Evolutionary conservation across 306 rosid genomes (phyloP).

Genomic region (Castanopsis chinensis): DNA sequence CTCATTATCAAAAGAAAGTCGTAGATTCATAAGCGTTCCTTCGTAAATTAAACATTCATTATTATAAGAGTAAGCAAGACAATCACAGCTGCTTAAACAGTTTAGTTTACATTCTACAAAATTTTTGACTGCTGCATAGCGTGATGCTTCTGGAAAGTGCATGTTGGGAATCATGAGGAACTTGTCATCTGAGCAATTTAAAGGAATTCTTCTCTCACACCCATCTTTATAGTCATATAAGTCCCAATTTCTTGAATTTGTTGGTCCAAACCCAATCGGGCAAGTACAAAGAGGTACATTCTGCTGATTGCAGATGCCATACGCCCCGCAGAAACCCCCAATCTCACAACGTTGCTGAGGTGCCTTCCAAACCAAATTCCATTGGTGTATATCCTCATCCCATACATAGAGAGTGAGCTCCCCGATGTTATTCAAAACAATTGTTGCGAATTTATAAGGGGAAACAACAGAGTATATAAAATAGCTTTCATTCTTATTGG

Average conservation of each 20-base stretch:
- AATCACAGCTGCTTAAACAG: too few relatives aligned
- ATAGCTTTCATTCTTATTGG: constrained; percentile 34
- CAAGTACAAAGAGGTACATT: constrained; percentile 32
- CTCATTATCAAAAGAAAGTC: too few relatives aligned
- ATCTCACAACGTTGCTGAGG: constrained; percentile 42
- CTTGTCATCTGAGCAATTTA: not conserved
- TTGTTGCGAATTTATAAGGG: not conserved
- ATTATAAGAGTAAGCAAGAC: too few relatives aligned
- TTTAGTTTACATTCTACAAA: too few relatives aligned
- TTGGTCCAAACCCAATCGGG: constrained; percentile 41
- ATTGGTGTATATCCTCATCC: not conserved
- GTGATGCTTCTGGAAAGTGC: fast-evolving
- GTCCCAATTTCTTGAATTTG: constrained; percentile 35
- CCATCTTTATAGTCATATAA: constrained; percentile 39
- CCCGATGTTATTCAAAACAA: constrained; percentile 36
- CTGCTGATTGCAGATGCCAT: constrained; percentile 34
- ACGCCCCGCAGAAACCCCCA: constrained; percentile 45
- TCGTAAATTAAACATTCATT: too few relatives aligned
- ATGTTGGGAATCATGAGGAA: too few relatives aligned
- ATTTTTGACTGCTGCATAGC: too few relatives aligned
- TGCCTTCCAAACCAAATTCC: constrained; percentile 45
- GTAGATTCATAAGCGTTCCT: too few relatives aligned
- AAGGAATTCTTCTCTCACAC: constrained; percentile 22
- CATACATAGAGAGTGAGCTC: constrained; percentile 28
- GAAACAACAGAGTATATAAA: constrained; percentile 30